phyloP scores from a whole-genome alignment of 1,139 yeast genomes.

The Suhomyces chickasaworum region DNA sequence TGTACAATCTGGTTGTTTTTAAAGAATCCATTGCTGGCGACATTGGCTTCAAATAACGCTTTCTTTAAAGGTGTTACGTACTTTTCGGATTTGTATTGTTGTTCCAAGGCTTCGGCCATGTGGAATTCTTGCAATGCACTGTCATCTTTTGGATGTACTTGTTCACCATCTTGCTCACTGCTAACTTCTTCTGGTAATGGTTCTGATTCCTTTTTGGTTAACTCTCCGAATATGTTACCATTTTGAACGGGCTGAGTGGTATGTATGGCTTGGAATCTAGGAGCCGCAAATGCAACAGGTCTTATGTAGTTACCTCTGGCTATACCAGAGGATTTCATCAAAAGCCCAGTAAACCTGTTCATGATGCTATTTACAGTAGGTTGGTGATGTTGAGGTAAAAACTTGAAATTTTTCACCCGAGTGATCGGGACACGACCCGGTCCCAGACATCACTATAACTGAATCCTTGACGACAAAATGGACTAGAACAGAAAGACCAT shows the following conservation, averaged over 20 bases:
- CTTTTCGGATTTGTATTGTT: constrained; percentile 36
- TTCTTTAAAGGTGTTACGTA: constrained; percentile 73
- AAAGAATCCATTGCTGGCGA: constrained; percentile 70
- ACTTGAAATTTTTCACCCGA: constrained; percentile 5
- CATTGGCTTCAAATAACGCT: constrained; percentile 61
- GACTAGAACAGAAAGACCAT: no score
- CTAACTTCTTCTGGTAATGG: constrained; percentile 13
- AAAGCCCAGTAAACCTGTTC: constrained; percentile 13
- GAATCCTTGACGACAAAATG: no score
- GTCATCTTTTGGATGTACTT: constrained; percentile 33
- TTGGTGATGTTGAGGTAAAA: constrained; percentile 6
- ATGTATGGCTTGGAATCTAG: constrained; percentile 12
- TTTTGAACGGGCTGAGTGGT: constrained; percentile 16
- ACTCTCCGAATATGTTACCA: constrained; percentile 31
- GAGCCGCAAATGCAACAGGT: background rate
- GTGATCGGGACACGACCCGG: constrained; percentile 10
- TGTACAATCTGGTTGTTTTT: constrained; percentile 60
- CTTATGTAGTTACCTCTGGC: constrained; percentile 8
- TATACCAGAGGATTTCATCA: constrained; percentile 7
- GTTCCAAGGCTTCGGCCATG: constrained; percentile 29
- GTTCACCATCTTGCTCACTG: constrained; percentile 16
- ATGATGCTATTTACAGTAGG: constrained; percentile 11
- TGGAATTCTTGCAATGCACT: constrained; percentile 38
- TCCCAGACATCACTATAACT: no score
- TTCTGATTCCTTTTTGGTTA: constrained; percentile 24